Percentiles rank a stretch among this genome's conserved stretches.
Conservation (phyloP, 345 rosid genomes). For the Capsella bursapastoris region DNA sequence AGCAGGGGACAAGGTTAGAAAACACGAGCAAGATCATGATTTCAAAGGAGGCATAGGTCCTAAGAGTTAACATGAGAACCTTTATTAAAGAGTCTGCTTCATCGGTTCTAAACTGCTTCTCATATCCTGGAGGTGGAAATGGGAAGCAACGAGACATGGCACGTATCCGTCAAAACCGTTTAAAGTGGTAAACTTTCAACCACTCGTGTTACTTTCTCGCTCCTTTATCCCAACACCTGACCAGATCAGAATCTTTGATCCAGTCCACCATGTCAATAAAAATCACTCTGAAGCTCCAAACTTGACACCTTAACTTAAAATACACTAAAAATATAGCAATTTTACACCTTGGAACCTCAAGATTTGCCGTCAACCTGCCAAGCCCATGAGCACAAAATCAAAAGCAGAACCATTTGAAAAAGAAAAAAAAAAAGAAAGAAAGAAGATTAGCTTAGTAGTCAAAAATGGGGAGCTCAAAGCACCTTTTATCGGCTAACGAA, state of each 20-base stretch:
- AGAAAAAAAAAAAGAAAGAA: too few relatives aligned
- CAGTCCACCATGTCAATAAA: constrained; percentile 62
- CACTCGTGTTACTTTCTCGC: constrained; percentile 43
- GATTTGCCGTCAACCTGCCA: constrained; percentile 39
- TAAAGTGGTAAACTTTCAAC: constrained; percentile 47
- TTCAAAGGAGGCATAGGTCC: constrained; percentile 46
- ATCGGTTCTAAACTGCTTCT: constrained; percentile 69
- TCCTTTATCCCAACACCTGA: constrained; percentile 61
- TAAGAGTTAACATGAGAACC: constrained; percentile 69
- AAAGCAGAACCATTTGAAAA: constrained; percentile 26
- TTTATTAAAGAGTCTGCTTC: constrained; percentile 63
- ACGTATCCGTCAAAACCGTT: constrained; percentile 36
- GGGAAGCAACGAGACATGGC: constrained; percentile 99
- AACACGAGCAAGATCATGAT: constrained; percentile 22
- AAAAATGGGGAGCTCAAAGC: constrained; percentile 37
- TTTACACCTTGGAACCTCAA: constrained; percentile 27
- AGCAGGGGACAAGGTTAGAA: constrained; percentile 12
- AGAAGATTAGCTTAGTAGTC: not conserved
- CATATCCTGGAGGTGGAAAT: constrained; percentile 97
- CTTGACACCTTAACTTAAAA: constrained; percentile 31
- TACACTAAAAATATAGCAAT: constrained; percentile 33
- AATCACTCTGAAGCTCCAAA: constrained; percentile 52
- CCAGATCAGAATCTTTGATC: constrained; percentile 60
- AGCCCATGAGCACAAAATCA: constrained; percentile 31
- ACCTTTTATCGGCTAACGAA: constrained; percentile 22